These are phyloP conservation scores for Pseudotsuga menziesii DNA, from an alignment of 75 land plant genomes.

Conservation along the genomic window DNA sequence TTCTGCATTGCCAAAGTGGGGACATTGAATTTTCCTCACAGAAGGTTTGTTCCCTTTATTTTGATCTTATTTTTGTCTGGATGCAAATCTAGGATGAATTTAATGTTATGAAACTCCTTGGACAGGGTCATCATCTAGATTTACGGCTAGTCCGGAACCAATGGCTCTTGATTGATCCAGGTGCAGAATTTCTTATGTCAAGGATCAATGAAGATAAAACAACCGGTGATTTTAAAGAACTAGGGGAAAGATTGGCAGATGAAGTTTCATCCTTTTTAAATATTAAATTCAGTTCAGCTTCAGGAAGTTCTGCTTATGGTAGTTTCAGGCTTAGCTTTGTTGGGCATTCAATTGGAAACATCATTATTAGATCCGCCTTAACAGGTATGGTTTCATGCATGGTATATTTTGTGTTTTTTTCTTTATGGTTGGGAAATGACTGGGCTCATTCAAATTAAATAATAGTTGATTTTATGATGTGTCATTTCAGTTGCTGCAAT, in stretches of 20 bases:
- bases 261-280: slow-evolving; percentile 68
- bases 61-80: neutral
- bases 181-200: slow-evolving; percentile 76
- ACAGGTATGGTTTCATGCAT: slow-evolving; percentile 35
- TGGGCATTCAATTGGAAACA: slow-evolving; percentile 91
- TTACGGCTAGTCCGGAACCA: slow-evolving; percentile 80
- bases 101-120: neutral
- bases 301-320: slow-evolving; percentile 40
- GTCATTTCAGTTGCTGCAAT: slow-evolving; percentile 54
- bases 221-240: slow-evolving; percentile 76
- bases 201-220: slow-evolving; percentile 80
- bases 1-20: neutral
- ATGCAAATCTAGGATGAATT: neutral
- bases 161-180: slow-evolving; percentile 87
- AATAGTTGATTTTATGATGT: slow-evolving; percentile 1
- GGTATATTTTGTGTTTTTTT: neutral
- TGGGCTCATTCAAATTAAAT: neutral
- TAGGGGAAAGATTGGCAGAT: slow-evolving; percentile 76
- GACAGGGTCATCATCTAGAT: slow-evolving; percentile 91
- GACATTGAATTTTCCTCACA: neutral
- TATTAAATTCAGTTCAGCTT: slow-evolving; percentile 58
- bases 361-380: slow-evolving; percentile 76
- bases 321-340: slow-evolving; percentile 81
- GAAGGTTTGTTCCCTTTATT: neutral
- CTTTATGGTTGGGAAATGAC: neutral